phyloP scores from a whole-genome alignment of 257 asterid genomes.

The Solanum stenotomum region DNA sequence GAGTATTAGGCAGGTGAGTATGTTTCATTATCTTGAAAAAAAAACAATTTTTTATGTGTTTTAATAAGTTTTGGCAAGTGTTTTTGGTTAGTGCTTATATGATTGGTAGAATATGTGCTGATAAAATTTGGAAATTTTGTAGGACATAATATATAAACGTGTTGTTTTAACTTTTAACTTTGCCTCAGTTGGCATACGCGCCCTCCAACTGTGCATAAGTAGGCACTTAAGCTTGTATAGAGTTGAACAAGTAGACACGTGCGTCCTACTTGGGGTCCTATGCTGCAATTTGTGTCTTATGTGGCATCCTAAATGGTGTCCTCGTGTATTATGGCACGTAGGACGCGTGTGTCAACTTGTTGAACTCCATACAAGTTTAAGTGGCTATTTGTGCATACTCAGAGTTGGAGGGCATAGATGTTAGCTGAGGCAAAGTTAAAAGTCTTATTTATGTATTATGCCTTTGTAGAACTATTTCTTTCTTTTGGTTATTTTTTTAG shows the following conservation, averaged over 20 bases:
- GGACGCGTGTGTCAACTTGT: neutral
- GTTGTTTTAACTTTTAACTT: neutral
- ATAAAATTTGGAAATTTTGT: neutral
- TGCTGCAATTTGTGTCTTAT: neutral
- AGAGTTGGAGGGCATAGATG: neutral
- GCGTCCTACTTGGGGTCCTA: neutral
- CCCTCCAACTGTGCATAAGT: neutral
- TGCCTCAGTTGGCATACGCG: neutral
- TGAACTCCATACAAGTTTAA: no score
- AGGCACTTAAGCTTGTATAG: neutral
- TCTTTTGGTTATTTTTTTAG: neutral
- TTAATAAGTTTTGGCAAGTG: neutral
- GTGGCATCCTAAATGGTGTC: neutral
- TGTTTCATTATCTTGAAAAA: neutral
- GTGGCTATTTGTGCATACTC: neutral
- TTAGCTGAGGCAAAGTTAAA: neutral
- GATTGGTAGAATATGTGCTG: neutral
- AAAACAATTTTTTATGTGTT: neutral
- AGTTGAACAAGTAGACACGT: no score
- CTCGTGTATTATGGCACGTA: neutral
- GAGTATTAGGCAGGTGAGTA: slow-evolving; percentile 59
- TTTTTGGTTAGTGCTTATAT: neutral
- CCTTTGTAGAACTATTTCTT: neutral
- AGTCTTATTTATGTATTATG: neutral
- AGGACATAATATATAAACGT: no score